Evolutionary conservation across 306 rosid species (phyloP).

Genomic region (Vigna mungo): DNA sequence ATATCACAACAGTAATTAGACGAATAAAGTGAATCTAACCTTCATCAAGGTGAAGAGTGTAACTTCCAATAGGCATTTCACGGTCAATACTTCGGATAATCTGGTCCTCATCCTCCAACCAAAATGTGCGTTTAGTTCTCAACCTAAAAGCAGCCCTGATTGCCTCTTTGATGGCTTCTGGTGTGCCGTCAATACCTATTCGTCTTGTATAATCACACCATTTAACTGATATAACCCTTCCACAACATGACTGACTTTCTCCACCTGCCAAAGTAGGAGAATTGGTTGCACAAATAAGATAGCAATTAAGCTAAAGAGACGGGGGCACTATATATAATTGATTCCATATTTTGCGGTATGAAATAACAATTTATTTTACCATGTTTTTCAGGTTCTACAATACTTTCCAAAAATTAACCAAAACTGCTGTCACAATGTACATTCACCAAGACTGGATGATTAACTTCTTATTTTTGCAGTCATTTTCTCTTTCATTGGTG

Average conservation of each 20-base stretch:
- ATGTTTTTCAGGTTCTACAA: slow-evolving; percentile 8
- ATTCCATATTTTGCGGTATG: not conserved
- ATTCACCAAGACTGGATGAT: slow-evolving; percentile 20
- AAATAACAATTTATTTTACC: not conserved
- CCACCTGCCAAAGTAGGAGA: slow-evolving; percentile 60
- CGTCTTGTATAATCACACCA: slow-evolving; percentile 94
- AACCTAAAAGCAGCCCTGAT: slow-evolving; percentile 86
- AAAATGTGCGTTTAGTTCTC: slow-evolving; percentile 91
- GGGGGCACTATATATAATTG: not conserved
- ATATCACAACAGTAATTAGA: slow-evolving; percentile 21
- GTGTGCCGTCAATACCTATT: slow-evolving; percentile 86
- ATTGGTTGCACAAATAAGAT: slow-evolving; percentile 26
- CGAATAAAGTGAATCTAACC: slow-evolving; percentile 50
- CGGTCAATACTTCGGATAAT: slow-evolving; percentile 89
- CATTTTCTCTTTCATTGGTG: not conserved
- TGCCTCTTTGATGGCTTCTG: slow-evolving; percentile 95
- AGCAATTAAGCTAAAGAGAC: slow-evolving; percentile 17
- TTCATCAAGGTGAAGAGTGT: slow-evolving; percentile 96
- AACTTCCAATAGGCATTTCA: slow-evolving; percentile 94
- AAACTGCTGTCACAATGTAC: slow-evolving; percentile 1
- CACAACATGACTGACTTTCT: slow-evolving; percentile 80
- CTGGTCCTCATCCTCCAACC: slow-evolving; percentile 98
- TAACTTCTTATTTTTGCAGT: not conserved
- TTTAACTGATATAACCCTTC: slow-evolving; percentile 92
- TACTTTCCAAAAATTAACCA: slow-evolving; percentile 7